These are phyloP conservation scores for Eutrema heterophyllum DNA, from an alignment of 345 rosid species.

Conservation along the genomic window DNA sequence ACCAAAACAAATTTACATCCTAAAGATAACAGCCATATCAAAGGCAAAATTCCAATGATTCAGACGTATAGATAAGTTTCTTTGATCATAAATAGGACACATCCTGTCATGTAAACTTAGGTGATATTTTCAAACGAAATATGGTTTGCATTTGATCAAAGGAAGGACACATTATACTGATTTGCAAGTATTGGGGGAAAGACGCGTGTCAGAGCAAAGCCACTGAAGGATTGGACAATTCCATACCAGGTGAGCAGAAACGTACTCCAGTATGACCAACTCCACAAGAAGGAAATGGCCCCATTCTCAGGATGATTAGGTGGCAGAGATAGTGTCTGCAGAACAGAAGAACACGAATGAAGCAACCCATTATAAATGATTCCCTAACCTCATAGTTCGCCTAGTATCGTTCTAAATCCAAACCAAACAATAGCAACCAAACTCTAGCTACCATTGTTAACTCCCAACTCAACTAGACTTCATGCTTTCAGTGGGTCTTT, in stretches of 20 bases:
- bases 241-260: slow-evolving; percentile 96
- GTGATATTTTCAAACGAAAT: not conserved
- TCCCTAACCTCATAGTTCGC: not conserved
- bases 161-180: not conserved
- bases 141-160: not conserved
- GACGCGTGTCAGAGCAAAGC: not conserved
- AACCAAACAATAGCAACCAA: not conserved
- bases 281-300: slow-evolving; percentile 85
- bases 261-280: slow-evolving; percentile 99
- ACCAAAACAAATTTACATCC: not conserved
- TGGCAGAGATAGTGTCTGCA: slow-evolving; percentile 49
- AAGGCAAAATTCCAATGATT: not conserved
- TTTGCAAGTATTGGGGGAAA: not conserved
- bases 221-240: not conserved
- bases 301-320: slow-evolving; percentile 46
- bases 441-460: not conserved
- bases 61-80: not conserved
- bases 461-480: not conserved
- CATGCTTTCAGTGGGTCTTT: no score
- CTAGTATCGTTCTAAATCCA: not conserved
- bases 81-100: not conserved
- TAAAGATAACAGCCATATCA: not conserved
- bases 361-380: not conserved
- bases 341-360: not conserved
- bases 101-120: not conserved